Conservation (phyloP, 768 basidiomycete genomes). For the Suillus hirtellus region DNA sequence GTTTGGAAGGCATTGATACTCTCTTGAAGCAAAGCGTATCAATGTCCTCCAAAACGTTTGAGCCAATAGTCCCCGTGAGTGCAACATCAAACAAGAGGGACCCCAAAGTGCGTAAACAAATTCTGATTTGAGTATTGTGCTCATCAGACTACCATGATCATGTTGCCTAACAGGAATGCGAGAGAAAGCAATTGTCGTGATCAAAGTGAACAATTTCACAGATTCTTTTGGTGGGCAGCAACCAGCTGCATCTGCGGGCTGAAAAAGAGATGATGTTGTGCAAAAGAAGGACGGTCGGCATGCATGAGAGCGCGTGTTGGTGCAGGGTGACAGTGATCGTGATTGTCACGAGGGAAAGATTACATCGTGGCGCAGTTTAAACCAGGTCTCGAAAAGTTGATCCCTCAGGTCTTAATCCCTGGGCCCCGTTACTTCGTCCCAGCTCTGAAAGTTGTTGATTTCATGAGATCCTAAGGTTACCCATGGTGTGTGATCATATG, state of each 20-base stretch:
- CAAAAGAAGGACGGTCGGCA: not conserved
- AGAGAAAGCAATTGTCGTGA: not conserved
- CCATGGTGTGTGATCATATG: not conserved
- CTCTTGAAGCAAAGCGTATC: not conserved
- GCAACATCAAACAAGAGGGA: not conserved
- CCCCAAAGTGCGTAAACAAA: not conserved
- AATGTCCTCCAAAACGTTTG: not conserved
- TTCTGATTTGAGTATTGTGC: not conserved
- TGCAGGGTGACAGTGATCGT: not conserved
- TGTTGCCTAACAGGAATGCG: not conserved
- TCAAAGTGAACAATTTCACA: not conserved
- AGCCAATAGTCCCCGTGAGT: not conserved
- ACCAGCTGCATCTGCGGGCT: not conserved
- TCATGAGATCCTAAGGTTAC: conserved; percentile 35
- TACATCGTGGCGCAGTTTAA: not conserved
- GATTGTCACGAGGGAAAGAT: not conserved
- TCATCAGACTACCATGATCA: not conserved
- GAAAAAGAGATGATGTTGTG: not conserved
- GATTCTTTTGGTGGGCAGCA: not conserved
- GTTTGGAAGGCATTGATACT: not conserved
- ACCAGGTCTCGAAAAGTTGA: not conserved
- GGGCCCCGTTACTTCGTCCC: conserved; percentile 56
- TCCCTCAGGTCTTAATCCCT: conserved; percentile 24
- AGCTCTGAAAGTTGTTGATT: conserved; percentile 49
- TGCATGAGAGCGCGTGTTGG: not conserved